A percentile compares a stretch with the other conserved stretches of the same genome.
Conservation (phyloP, 306 rosid genomes). For the Boehmeria nivea region DNA sequence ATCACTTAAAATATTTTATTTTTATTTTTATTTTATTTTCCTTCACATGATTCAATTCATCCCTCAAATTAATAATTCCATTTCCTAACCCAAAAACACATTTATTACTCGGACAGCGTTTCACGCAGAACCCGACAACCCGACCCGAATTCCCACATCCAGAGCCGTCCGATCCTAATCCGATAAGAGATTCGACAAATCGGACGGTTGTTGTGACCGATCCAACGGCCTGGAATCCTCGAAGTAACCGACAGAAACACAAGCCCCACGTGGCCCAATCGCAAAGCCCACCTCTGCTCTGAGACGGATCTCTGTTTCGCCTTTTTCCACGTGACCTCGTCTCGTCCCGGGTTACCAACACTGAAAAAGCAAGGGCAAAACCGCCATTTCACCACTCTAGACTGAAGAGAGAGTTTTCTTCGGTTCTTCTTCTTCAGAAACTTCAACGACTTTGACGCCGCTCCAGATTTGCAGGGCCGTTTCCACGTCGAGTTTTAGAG, state of each 20-base stretch:
- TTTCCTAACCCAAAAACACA: no score
- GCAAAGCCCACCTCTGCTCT: neutral
- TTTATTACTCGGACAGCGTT: no score
- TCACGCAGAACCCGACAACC: neutral
- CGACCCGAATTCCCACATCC: neutral
- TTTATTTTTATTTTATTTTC: no score
- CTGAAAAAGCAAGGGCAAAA: slow-evolving; percentile 23
- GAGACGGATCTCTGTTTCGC: neutral
- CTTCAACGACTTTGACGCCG: slow-evolving; percentile 35
- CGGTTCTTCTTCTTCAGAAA: neutral
- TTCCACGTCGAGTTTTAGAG: slow-evolving; percentile 10
- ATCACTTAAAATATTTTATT: no score
- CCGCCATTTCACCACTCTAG: neutral
- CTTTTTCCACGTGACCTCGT: slow-evolving; percentile 28
- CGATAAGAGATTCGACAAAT: neutral
- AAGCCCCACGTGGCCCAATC: slow-evolving; percentile 20
- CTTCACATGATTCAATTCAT: no score
- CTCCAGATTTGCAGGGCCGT: slow-evolving; percentile 31
- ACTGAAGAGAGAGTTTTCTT: neutral
- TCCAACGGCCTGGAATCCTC: neutral
- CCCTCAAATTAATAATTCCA: no score
- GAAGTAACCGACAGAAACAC: neutral
- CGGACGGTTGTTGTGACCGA: neutral
- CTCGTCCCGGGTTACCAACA: neutral
- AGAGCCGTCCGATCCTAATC: neutral